Evolutionary conservation across 176 grass and related monocot genomes (phyloP), one percentile per base, ranked within the genome.

Genomic region (Carex kokanica): DNA sequence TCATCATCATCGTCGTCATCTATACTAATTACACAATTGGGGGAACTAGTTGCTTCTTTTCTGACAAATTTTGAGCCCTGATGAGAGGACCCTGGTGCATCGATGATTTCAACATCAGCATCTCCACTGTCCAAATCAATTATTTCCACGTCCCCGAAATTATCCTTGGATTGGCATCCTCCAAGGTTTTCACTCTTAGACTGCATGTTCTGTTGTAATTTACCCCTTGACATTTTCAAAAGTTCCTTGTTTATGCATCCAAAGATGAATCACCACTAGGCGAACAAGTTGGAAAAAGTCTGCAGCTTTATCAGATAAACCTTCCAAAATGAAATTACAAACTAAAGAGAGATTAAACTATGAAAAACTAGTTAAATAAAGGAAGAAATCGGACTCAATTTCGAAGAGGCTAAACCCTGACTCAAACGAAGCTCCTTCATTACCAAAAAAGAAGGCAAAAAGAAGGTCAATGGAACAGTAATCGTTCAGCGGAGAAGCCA

Each of bases 1-100:
- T 92, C 78, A 16, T 84, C 92, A 0, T 98, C 95, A 13, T 95
- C 88, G 5, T 95, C 88, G 3, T 98, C 96, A 83, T 95, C 96
- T 80, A 99, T 73, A 66, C 86, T 84, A 69, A 99, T 95, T 64
- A 98, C 88, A 75, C 87, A 88, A 87, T 84, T 74, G 23, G 82
- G 53, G 11, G 29, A 88, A 40, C 17, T 68, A 54, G 43, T 84
- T 47, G 73, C 71, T 78, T 83, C 88, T 64, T 83, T 89, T 24
- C 32, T 84, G 25, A 12, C 81, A 40, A 60, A 86, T 23, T 47
- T 83, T 59, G 84, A 66, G n/a, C 49, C 9, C 13, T 55, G 38
- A 27, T 56, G 29, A 34, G 85, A 90, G 58, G 56, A 65, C 32
- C 74, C 85, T 12, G 88, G 66, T 8, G 24, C 58, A 29, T 90